Conservation (phyloP, 2,329 filamentous ascomycete species). For the Lasiodiplodia theobromae region DNA sequence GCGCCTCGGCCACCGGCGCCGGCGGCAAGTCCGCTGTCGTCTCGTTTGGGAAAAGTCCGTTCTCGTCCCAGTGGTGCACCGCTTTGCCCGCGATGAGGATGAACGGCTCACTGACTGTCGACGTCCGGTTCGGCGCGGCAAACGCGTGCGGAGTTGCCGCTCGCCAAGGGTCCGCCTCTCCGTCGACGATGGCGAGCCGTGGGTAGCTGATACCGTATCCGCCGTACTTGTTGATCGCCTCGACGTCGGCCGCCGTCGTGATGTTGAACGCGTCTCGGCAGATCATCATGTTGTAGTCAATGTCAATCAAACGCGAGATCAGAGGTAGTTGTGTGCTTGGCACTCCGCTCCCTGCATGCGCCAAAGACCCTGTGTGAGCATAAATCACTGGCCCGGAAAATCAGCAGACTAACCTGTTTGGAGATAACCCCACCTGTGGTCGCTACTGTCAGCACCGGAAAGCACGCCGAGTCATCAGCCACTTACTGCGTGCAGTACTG, state of each 20-base stretch:
- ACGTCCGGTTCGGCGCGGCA: conserved; percentile 63
- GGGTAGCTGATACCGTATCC: conserved; percentile 75
- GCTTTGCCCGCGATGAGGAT: conserved; percentile 72
- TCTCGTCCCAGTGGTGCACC: conserved; percentile 84
- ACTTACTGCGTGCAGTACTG: conserved; percentile 59
- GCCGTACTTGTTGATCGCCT: conserved; percentile 77
- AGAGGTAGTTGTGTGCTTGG: conserved; percentile 70
- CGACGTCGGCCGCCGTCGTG: conserved; percentile 66
- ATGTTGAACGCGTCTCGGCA: conserved; percentile 77
- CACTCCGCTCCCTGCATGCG: conserved; percentile 64
- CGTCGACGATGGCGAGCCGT: conserved; percentile 79
- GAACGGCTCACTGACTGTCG: conserved; percentile 71
- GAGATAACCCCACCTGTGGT: conserved; percentile 75
- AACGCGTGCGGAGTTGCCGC: conserved; percentile 74
- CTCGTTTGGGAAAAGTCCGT: conserved; percentile 69
- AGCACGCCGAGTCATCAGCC: not conserved
- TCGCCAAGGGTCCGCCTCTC: conserved; percentile 81
- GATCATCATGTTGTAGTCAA: conserved; percentile 67
- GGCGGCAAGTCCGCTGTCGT: conserved; percentile 67
- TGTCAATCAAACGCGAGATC: conserved; percentile 72
- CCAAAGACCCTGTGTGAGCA: conserved; percentile 1
- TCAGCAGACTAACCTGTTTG: conserved; percentile 56
- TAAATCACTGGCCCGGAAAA: not conserved
- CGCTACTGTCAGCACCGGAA: conserved; percentile 32
- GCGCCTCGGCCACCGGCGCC: conserved; percentile 63